Percentiles rank a stretch among this genome's conserved stretches.
phyloP scores from a whole-genome alignment of 2,329 filamentous ascomycete genomes.

The Alternaria solani region DNA sequence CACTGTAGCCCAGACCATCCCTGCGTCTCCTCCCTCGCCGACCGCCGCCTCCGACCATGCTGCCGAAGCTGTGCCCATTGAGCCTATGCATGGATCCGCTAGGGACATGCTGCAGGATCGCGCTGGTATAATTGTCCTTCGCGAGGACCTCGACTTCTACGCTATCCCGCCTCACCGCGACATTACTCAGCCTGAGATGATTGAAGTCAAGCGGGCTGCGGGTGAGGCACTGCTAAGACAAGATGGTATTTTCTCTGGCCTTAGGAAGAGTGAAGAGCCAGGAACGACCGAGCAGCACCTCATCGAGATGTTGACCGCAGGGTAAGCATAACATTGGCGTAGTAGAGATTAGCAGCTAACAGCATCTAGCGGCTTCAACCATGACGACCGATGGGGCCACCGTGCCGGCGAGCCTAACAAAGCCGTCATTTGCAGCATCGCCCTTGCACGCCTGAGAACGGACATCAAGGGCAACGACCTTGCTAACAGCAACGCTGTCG shows the following conservation, averaged over 20 bases:
- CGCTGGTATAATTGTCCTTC: conserved; percentile 94
- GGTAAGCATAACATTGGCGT: conserved; percentile 65
- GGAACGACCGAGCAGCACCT: conserved; percentile 97
- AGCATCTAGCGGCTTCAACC: conserved; percentile 82
- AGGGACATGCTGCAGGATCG: conserved; percentile 83
- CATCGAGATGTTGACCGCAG: conserved; percentile 98
- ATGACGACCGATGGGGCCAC: conserved; percentile 94
- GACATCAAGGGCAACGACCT: conserved; percentile 83
- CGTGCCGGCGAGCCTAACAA: conserved; percentile 98
- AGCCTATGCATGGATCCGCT: conserved; percentile 74
- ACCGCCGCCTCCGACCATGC: conserved; percentile 53
- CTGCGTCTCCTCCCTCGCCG: conserved; percentile 72
- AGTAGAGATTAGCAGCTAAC: conserved; percentile 7
- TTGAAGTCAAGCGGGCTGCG: conserved; percentile 92
- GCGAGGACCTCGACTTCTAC: conserved; percentile 98
- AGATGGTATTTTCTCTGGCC: conserved; percentile 92
- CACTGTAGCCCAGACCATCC: conserved; percentile 94
- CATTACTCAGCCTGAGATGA: conserved; percentile 89
- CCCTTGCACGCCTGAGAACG: conserved; percentile 88
- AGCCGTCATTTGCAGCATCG: conserved; percentile 96
- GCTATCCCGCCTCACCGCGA: conserved; percentile 86
- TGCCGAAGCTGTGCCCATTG: conserved; percentile 69
- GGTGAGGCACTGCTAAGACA: conserved; percentile 86
- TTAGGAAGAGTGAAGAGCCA: conserved; percentile 93
- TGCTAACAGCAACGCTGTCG: conserved; percentile 78